Conservation (phyloP, 768 basidiomycete genomes). For the Hericium alpestre region DNA sequence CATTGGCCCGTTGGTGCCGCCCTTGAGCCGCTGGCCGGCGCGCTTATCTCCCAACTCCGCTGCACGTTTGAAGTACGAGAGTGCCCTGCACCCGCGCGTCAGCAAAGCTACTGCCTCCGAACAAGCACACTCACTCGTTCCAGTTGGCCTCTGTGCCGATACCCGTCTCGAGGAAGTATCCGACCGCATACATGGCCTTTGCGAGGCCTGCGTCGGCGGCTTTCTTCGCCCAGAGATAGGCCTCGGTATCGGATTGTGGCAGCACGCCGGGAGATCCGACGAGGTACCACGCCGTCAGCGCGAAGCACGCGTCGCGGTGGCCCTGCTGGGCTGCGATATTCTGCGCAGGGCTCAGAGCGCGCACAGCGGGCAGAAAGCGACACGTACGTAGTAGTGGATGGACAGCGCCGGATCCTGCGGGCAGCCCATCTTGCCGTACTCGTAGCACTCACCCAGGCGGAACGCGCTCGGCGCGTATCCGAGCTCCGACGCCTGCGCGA, state of each 20-base stretch:
- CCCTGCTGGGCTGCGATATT: conserved; percentile 97
- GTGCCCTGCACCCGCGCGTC: conserved; percentile 35
- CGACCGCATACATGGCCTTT: conserved; percentile 97
- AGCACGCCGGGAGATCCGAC: conserved; percentile 96
- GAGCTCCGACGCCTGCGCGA: conserved; percentile 91
- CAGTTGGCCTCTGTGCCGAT: conserved; percentile 66
- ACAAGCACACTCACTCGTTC: conserved; percentile 42
- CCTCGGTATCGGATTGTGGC: conserved; percentile 97
- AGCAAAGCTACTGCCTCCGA: background rate
- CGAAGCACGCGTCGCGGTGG: conserved; percentile 95
- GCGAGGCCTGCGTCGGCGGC: conserved; percentile 86
- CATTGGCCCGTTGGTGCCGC: conserved; percentile 42
- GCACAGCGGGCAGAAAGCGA: background rate
- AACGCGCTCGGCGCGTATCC: conserved; percentile 96
- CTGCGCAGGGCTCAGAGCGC: conserved; percentile 25
- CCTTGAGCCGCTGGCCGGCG: conserved; percentile 71
- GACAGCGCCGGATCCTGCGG: conserved; percentile 94
- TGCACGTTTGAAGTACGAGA: conserved; percentile 79
- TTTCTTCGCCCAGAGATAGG: conserved; percentile 93
- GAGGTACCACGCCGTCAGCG: conserved; percentile 97
- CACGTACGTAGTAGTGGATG: conserved; percentile 96
- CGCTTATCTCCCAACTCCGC: conserved; percentile 92
- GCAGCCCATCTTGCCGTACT: conserved; percentile 98
- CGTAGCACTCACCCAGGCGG: conserved; percentile 94
- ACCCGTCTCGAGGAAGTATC: conserved; percentile 95